Evolutionary conservation across 768 basidiomycete species (phyloP).

Genomic region (Cubamyces sp.): DNA sequence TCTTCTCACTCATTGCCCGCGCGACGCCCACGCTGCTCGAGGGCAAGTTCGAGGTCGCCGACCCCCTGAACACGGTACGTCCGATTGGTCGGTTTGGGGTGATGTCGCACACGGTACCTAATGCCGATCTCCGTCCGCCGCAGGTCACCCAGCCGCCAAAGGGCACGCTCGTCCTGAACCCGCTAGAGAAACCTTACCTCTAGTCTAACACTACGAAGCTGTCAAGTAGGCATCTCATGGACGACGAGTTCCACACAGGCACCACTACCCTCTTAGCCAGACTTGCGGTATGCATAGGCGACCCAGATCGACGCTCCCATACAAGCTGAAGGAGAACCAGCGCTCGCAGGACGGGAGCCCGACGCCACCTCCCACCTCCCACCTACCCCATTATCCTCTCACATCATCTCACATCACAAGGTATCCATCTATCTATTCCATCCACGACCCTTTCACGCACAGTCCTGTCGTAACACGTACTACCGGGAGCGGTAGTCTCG

Average conservation of each 20-base stretch:
- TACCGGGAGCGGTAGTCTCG: neutral
- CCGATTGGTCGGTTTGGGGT: neutral
- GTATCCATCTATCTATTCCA: neutral
- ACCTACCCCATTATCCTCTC: neutral
- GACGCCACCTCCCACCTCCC: too few relatives aligned
- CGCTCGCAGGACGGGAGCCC: too few relatives aligned
- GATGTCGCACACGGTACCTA: neutral
- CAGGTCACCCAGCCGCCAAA: slow-evolving; percentile 29
- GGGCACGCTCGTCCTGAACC: slow-evolving; percentile 26
- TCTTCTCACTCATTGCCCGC: slow-evolving; percentile 36
- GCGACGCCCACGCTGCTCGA: slow-evolving; percentile 38
- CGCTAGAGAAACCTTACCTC: slow-evolving; percentile 25
- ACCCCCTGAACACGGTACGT: slow-evolving; percentile 37
- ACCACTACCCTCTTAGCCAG: neutral
- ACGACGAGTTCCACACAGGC: neutral
- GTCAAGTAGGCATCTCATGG: slow-evolving; percentile 15
- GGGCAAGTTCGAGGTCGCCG: slow-evolving; percentile 36
- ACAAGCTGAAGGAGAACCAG: too few relatives aligned
- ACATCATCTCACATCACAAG: neutral
- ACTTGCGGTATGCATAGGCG: neutral
- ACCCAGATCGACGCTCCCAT: too few relatives aligned
- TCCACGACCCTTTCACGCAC: neutral
- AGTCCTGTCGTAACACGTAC: slow-evolving; percentile 7
- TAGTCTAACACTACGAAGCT: slow-evolving; percentile 19
- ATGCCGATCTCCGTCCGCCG: neutral